These are phyloP conservation scores for Mycena haematopus DNA, from an alignment of 768 basidiomycete genomes.

Conservation along the genomic window DNA sequence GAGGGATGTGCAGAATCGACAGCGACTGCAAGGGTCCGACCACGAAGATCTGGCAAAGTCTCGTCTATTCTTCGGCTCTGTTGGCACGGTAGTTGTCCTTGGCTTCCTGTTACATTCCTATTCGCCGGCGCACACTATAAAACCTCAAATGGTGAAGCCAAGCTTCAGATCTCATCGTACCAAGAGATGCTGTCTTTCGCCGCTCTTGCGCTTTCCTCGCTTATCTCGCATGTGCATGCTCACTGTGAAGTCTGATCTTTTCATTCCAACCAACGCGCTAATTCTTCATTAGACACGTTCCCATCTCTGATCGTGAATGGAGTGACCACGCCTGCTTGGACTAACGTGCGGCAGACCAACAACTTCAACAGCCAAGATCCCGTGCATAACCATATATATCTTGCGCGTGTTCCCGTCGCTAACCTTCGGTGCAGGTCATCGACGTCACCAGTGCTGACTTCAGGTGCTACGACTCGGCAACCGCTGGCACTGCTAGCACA, in stretches of 20 bases:
- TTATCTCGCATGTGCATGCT: constrained; percentile 23
- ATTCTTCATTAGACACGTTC: constrained; percentile 47
- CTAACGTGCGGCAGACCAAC: constrained; percentile 51
- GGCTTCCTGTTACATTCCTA: too few species aligned
- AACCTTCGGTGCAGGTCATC: constrained; percentile 40
- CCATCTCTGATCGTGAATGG: constrained; percentile 50
- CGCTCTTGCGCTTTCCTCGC: constrained; percentile 19
- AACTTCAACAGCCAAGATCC: constrained; percentile 51
- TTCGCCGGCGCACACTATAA: constrained; percentile 7
- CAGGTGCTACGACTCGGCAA: constrained; percentile 53
- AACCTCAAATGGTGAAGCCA: background rate
- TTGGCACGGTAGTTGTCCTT: background rate
- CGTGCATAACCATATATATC: constrained; percentile 30
- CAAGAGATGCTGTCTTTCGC: constrained; percentile 19
- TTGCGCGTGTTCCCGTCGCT: background rate
- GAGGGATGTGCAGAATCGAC: background rate
- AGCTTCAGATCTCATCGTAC: constrained; percentile 11
- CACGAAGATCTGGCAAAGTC: constrained; percentile 10
- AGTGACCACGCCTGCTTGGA: constrained; percentile 45
- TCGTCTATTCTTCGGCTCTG: constrained; percentile 27
- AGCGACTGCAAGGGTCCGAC: background rate
- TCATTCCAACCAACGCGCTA: background rate
- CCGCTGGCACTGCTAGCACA: constrained; percentile 48
- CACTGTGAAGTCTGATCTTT: constrained; percentile 29
- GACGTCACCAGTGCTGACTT: constrained; percentile 55